phyloP scores from a whole-genome alignment of 805 yeast species.

The Ogataea corticis region DNA sequence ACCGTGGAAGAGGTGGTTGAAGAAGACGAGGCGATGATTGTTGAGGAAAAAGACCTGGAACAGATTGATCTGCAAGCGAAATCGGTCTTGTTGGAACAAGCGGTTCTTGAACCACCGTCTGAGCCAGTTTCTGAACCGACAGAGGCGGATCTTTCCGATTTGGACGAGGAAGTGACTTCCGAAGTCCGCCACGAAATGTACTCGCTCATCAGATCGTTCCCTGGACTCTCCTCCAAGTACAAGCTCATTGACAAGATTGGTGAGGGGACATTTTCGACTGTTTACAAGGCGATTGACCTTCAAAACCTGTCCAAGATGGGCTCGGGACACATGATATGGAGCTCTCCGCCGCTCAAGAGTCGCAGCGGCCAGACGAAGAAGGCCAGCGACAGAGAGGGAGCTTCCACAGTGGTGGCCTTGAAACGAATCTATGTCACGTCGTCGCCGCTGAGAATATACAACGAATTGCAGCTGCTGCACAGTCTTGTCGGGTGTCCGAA shows the following conservation, averaged over 20 bases:
- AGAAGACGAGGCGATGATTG: too few relatives aligned
- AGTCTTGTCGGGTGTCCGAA: slow-evolving; percentile 64
- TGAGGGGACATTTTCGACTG: slow-evolving; percentile 82
- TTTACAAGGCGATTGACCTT: slow-evolving; percentile 56
- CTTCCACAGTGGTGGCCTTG: slow-evolving; percentile 63
- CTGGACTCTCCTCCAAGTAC: slow-evolving; percentile 35
- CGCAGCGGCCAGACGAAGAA: slow-evolving; percentile 18
- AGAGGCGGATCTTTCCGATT: background rate
- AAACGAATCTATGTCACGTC: slow-evolving; percentile 94
- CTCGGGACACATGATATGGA: slow-evolving; percentile 30
- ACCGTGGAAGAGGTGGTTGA: too few relatives aligned
- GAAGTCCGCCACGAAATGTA: slow-evolving; percentile 38
- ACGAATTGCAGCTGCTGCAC: slow-evolving; percentile 80
- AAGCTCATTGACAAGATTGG: slow-evolving; percentile 56
- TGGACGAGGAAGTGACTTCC: slow-evolving; percentile 15
- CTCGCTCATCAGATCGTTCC: slow-evolving; percentile 30
- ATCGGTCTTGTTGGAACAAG: background rate
- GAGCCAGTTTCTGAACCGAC: slow-evolving; percentile 3
- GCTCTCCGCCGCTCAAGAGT: slow-evolving; percentile 31
- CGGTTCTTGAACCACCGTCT: background rate
- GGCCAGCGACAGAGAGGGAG: slow-evolving; percentile 23
- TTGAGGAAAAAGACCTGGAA: too few relatives aligned
- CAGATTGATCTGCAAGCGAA: too few relatives aligned
- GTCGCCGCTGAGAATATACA: slow-evolving; percentile 86
- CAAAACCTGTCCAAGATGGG: slow-evolving; percentile 21